These are phyloP conservation scores for Microdochium trichocladiopsis DNA, from an alignment of 2,329 filamentous ascomycete species.

Conservation along the genomic window DNA sequence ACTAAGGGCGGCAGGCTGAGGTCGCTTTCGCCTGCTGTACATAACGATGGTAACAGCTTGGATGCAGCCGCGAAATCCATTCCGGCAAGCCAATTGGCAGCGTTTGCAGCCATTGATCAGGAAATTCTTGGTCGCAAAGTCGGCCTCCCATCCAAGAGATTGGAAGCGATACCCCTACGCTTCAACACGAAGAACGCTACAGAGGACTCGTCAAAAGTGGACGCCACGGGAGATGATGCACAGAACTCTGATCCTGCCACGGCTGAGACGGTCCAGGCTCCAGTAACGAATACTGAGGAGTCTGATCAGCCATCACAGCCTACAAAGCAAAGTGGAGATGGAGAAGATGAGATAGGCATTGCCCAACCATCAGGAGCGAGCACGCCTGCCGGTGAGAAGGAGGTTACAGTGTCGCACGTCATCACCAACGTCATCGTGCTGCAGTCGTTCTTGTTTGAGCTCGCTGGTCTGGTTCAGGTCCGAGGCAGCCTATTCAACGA, in stretches of 20 bases:
- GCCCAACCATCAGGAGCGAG: slow-evolving; percentile 10
- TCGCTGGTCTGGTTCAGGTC: slow-evolving; percentile 68
- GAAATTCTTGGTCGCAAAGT: slow-evolving; percentile 50
- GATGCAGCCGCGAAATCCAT: slow-evolving; percentile 6
- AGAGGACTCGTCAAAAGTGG: slow-evolving; percentile 12
- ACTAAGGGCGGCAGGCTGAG: neutral
- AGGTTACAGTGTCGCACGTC: slow-evolving; percentile 67
- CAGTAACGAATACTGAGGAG: slow-evolving; percentile 14
- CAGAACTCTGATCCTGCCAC: slow-evolving; percentile 10
- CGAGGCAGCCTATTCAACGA: slow-evolving; percentile 71
- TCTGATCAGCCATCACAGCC: slow-evolving; percentile 9
- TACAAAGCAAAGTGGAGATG: slow-evolving; percentile 2
- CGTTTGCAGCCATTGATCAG: slow-evolving; percentile 58
- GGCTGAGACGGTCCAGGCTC: slow-evolving; percentile 10
- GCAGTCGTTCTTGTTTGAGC: slow-evolving; percentile 73
- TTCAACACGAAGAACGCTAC: slow-evolving; percentile 16
- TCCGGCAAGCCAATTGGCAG: slow-evolving; percentile 42
- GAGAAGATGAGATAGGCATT: slow-evolving; percentile 15
- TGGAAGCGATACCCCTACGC: slow-evolving; percentile 40
- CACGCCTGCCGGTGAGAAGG: slow-evolving; percentile 21
- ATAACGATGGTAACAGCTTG: neutral
- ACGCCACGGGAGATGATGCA: slow-evolving; percentile 12
- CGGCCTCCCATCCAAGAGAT: slow-evolving; percentile 33
- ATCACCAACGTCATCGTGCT: slow-evolving; percentile 74
- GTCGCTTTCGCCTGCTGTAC: neutral